Evolutionary conservation across 331 rosid genomes (phyloP), one percentile per base, ranked within the genome.

Genomic region (Stylosanthes scabra): DNA sequence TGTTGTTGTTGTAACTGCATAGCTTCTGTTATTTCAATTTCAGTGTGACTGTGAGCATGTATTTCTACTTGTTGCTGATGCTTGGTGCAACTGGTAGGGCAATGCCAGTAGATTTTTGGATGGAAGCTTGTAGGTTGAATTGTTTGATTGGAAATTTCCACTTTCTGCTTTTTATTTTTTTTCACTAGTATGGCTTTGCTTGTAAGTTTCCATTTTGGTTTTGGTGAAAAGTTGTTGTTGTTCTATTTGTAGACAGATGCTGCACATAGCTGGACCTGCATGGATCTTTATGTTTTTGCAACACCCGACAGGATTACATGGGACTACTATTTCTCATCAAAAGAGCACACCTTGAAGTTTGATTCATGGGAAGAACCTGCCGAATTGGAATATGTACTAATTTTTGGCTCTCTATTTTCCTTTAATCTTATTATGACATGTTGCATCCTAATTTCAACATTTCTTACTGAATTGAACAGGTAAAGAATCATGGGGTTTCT

Each of bases 181-280:
- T 11, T 49, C 14, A 3, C 10, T 37, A 44, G 1, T 67, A 41
- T 11, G 9, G 51, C 11, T 34, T 62, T 7, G 14, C 12, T 3
- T 9, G 51, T 69, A 44, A 68, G 8, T 39, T 71, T 9, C 42
- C 11, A 15, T 56, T 31, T 3, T 58, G 14, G 42, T 44, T 6
- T 58, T 25, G 20, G 51, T 63, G 66, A n/a, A 67, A 44, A 29
- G 41, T 57, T 34, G 29, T 41, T 50, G 41, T 61, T 55, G 39
- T 74, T 31, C 9, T 49, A 34, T 82, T n/a, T 64, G 15, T 83
- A 92, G 96, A 92, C 97, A 72, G 83, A 85, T 45, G 89, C 78
- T 59, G 97, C 97, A 13, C 94, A 90, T 82, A 92, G 96, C 83
- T 92, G 97, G 97, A 82, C 94, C 41, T 92, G 97, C 81, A 92